Evolutionary conservation across 2,329 filamentous ascomycete genomes (phyloP).

Genomic region (Fusarium napiforme): DNA sequence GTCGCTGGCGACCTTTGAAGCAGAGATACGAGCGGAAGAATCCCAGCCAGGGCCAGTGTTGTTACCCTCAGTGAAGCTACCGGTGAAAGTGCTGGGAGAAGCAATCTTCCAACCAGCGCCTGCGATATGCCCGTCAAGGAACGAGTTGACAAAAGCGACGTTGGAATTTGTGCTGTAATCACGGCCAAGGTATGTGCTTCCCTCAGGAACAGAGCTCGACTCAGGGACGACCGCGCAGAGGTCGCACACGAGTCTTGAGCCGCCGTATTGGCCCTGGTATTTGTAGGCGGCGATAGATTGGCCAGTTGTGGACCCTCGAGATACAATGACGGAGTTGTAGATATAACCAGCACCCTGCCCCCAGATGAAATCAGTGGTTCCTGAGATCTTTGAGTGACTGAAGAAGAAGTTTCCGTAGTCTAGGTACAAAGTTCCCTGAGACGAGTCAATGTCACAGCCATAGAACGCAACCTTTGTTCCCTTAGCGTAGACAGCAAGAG

Average conservation of each 20-base stretch:
- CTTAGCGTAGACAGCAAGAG: conserved; percentile 42
- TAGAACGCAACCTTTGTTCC: conserved; percentile 55
- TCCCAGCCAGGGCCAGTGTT: conserved; percentile 48
- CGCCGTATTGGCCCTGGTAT: conserved; percentile 42
- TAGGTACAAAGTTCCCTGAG: conserved; percentile 35
- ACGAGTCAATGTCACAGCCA: conserved; percentile 48
- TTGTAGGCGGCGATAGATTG: conserved; percentile 45
- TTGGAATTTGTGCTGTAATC: conserved; percentile 42
- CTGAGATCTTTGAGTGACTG: conserved; percentile 29
- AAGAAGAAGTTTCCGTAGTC: conserved; percentile 41
- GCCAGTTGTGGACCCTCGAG: conserved; percentile 24
- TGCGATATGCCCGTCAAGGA: conserved; percentile 44
- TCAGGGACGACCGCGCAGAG: conserved; percentile 52
- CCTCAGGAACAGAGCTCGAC: conserved; percentile 33
- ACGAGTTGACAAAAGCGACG: conserved; percentile 47
- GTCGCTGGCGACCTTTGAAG: conserved; percentile 45
- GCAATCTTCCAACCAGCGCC: conserved; percentile 43
- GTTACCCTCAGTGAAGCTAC: conserved; percentile 47
- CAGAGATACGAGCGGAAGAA: conserved; percentile 38
- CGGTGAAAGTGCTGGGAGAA: conserved; percentile 38
- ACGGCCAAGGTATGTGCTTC: conserved; percentile 43
- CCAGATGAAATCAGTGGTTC: conserved; percentile 39
- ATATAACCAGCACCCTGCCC: conserved; percentile 41
- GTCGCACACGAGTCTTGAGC: conserved; percentile 56
- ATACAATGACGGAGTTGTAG: conserved; percentile 38